Conservation (phyloP, 1,139 yeast genomes). For the Yamadazyma songkhlaensis region DNA sequence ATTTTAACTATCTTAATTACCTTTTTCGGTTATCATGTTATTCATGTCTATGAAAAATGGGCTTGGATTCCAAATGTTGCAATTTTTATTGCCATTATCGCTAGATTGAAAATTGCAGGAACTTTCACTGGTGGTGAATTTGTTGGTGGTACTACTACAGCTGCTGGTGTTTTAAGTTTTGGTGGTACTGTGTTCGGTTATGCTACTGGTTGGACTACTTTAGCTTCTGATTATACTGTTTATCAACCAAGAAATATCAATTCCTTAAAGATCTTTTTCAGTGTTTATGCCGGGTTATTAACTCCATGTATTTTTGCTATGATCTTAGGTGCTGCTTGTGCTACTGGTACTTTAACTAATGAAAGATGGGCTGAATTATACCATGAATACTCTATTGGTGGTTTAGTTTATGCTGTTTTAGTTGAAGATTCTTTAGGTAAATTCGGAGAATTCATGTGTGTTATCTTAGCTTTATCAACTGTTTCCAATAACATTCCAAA, state of each 20-base stretch:
- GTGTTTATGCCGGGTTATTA: constrained; percentile 59
- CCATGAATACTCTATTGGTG: constrained; percentile 62
- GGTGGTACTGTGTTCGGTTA: constrained; percentile 84
- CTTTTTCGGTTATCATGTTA: constrained; percentile 76
- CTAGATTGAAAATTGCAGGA: constrained; percentile 63
- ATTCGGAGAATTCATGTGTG: constrained; percentile 86
- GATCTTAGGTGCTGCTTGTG: constrained; percentile 83
- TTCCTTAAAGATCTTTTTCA: constrained; percentile 54
- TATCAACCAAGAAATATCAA: constrained; percentile 66
- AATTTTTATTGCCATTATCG: constrained; percentile 72
- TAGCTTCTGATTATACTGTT: constrained; percentile 86
- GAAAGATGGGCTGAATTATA: constrained; percentile 48
- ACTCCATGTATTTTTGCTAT: constrained; percentile 67
- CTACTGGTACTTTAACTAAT: constrained; percentile 52
- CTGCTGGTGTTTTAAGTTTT: constrained; percentile 73
- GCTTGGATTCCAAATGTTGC: constrained; percentile 80
- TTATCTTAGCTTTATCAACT: constrained; percentile 73
- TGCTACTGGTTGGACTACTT: constrained; percentile 93
- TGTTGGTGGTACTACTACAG: constrained; percentile 54
- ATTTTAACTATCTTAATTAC: constrained; percentile 68
- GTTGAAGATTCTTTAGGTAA: constrained; percentile 81
- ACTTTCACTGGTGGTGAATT: constrained; percentile 49
- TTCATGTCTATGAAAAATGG: constrained; percentile 78
- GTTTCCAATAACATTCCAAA: constrained; percentile 88
- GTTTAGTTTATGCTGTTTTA: constrained; percentile 50